Percentiles rank a stretch among this genome's conserved stretches.
phyloP scores from a whole-genome alignment of 768 basidiomycete species.

The Ramaria sp. region DNA sequence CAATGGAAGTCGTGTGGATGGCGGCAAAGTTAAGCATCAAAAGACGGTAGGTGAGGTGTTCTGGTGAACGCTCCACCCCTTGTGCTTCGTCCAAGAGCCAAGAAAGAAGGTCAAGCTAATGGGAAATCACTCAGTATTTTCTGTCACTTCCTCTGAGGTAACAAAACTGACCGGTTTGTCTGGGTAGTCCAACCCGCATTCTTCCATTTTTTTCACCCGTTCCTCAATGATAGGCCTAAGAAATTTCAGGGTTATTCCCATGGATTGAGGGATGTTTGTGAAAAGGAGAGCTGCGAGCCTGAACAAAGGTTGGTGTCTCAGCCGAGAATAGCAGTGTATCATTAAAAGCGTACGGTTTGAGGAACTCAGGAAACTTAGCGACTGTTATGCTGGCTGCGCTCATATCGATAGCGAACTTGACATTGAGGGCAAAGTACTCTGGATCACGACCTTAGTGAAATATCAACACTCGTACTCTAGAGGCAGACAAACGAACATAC shows the following conservation, averaged over 20 bases:
- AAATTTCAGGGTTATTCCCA: not conserved
- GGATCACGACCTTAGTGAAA: slow-evolving; percentile 8
- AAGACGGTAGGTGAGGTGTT: slow-evolving; percentile 5
- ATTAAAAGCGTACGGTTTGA: slow-evolving; percentile 9
- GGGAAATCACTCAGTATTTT: not conserved
- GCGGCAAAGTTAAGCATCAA: slow-evolving; percentile 11
- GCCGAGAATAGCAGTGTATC: not conserved
- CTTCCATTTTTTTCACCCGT: slow-evolving; percentile 4
- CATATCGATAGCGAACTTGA: slow-evolving; percentile 6
- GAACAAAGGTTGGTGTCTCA: too few relatives aligned
- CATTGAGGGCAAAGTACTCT: slow-evolving; percentile 4
- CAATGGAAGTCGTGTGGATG: slow-evolving; percentile 11
- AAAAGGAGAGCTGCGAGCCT: slow-evolving; percentile 3
- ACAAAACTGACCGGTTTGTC: slow-evolving; percentile 12
- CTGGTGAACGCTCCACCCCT: not conserved
- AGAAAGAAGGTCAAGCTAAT: slow-evolving; percentile 8
- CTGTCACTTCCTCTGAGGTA: not conserved
- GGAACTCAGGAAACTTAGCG: slow-evolving; percentile 4
- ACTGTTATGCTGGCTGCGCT: not conserved
- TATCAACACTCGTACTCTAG: not conserved
- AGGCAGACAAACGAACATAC: slow-evolving; percentile 19
- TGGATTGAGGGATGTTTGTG: slow-evolving; percentile 3
- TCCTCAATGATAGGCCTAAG: slow-evolving; percentile 9
- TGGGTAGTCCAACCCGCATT: slow-evolving; percentile 7
- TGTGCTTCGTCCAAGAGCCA: slow-evolving; percentile 11